These are phyloP conservation scores for Straminergon stramineum DNA, from an alignment of 225 moss, liverwort and hornwort genomes.

Conservation along the genomic window DNA sequence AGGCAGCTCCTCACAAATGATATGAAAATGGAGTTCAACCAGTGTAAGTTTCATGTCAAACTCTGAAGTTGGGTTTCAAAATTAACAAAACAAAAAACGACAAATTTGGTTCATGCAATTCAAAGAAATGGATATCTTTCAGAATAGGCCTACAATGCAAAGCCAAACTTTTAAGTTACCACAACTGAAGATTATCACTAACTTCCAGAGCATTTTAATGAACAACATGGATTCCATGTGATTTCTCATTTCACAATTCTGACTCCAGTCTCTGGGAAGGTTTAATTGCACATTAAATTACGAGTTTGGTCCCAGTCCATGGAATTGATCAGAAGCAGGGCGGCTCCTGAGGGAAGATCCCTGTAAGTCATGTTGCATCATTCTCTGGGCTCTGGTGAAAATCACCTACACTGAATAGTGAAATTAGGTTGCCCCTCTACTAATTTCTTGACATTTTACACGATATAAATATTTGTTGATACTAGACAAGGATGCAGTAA, in stretches of 20 bases:
- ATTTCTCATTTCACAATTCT: neutral
- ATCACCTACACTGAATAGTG: too few species aligned
- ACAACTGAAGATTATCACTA: neutral
- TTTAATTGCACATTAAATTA: neutral
- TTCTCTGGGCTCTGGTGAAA: neutral
- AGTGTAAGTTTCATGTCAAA: too few species aligned
- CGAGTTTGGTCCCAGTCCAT: neutral
- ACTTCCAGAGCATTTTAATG: neutral
- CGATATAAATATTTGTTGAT: neutral
- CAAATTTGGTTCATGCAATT: neutral
- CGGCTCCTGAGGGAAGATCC: neutral
- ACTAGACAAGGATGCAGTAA: neutral
- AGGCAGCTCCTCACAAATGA: neutral
- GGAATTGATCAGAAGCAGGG: neutral
- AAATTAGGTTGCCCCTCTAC: neutral
- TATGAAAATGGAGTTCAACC: neutral
- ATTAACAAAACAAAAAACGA: too few species aligned
- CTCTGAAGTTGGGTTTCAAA: too few species aligned
- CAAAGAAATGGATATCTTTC: neutral
- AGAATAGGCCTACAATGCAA: neutral
- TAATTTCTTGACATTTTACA: neutral
- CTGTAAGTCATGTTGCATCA: neutral
- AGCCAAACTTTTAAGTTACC: neutral
- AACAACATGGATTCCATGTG: neutral
- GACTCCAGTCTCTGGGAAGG: neutral